Conservation (phyloP, 805 yeast genomes). For the Saccharomycopsis capsularis region DNA sequence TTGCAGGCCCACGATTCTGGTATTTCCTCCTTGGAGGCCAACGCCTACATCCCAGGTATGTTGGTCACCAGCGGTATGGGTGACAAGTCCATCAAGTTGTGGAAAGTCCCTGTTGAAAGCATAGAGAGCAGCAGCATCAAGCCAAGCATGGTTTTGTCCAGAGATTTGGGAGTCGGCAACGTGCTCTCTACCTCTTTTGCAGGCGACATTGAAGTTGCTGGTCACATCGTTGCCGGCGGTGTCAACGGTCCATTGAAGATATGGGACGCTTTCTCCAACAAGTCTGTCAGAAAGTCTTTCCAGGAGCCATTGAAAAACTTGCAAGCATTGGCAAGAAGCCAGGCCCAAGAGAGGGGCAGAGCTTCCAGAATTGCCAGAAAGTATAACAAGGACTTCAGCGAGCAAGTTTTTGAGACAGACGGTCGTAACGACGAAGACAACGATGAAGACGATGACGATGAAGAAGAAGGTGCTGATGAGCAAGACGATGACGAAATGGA, state of each 20-base stretch:
- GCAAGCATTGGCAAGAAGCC: constrained; percentile 50
- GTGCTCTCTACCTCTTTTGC: constrained; percentile 80
- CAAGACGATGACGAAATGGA: constrained; percentile 10
- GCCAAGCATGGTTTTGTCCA: constrained; percentile 83
- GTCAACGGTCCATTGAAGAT: constrained; percentile 75
- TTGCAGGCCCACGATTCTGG: constrained; percentile 96
- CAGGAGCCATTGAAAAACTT: constrained; percentile 47
- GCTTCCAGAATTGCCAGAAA: constrained; percentile 74
- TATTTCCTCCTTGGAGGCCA: constrained; percentile 72
- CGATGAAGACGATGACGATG: constrained; percentile 54
- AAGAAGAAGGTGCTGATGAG: constrained; percentile 32
- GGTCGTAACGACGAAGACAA: constrained; percentile 59
- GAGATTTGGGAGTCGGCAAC: constrained; percentile 93
- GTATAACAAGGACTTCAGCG: constrained; percentile 30
- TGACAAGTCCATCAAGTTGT: constrained; percentile 76
- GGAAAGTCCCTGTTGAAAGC: constrained; percentile 52
- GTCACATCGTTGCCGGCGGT: constrained; percentile 83
- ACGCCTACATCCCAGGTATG: constrained; percentile 60
- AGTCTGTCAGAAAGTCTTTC: constrained; percentile 66
- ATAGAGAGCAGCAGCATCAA: constrained; percentile 31
- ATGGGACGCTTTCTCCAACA: constrained; percentile 87
- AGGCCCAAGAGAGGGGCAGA: constrained; percentile 47
- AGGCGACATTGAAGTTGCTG: constrained; percentile 79
- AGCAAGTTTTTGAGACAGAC: constrained; percentile 43
- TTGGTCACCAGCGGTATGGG: constrained; percentile 87